Conservation (phyloP, 1,139 yeast species). For the Yamadazyma taylorii region DNA sequence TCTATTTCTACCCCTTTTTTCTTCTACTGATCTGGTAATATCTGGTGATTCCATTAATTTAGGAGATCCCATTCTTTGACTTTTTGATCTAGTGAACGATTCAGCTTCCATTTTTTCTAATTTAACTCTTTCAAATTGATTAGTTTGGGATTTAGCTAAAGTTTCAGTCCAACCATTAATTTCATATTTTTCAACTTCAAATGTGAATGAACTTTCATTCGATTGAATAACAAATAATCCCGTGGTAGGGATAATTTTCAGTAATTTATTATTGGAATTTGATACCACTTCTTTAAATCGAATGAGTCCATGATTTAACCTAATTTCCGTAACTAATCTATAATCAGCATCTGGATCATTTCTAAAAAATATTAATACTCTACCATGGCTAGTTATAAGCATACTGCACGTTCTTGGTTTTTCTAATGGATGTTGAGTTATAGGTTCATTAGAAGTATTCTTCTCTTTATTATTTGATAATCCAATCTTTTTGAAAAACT, state of each 20-base stretch:
- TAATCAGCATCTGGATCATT: constrained; percentile 30
- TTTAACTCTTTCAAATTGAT: constrained; percentile 46
- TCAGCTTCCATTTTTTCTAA: constrained; percentile 12
- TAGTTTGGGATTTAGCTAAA: constrained; percentile 48
- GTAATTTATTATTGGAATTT: constrained; percentile 29
- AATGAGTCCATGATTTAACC: constrained; percentile 47
- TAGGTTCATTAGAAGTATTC: constrained; percentile 12
- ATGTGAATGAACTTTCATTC: constrained; percentile 44
- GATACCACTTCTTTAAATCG: constrained; percentile 55
- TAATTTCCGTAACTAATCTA: constrained; percentile 50
- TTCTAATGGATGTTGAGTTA: constrained; percentile 31
- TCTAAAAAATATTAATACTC: constrained; percentile 50
- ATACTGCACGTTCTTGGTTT: constrained; percentile 45
- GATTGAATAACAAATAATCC: constrained; percentile 59
- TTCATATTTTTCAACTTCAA: constrained; percentile 59
- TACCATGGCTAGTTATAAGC: constrained; percentile 55
- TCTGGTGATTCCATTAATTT: constrained; percentile 27
- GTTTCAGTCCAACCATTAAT: constrained; percentile 57
- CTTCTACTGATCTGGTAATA: constrained; percentile 6
- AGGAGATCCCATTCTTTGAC: constrained; percentile 19
- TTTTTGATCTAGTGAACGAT: constrained; percentile 5
- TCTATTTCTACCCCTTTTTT: constrained; percentile 1
- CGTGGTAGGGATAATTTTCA: constrained; percentile 36
- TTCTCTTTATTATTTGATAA: constrained; percentile 18
- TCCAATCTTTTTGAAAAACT: constrained; percentile 33